A percentile compares a stretch with the other conserved stretches of the same genome.
Conservation (phyloP, 2,329 filamentous ascomycete species). For the Colletotrichum tofieldiae region DNA sequence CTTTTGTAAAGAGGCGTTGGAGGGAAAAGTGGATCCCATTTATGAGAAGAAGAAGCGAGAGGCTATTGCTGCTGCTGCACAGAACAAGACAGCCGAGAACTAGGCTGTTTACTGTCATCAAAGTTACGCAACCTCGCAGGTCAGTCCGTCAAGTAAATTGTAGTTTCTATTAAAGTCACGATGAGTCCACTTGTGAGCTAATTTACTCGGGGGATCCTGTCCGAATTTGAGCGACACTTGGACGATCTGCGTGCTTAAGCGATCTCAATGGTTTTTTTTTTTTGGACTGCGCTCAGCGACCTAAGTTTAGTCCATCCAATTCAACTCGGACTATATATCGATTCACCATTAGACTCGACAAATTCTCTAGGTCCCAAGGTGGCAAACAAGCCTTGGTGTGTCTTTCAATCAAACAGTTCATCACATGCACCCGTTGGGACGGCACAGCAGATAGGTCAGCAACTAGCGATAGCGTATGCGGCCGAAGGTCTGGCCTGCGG, state of each 20-base stretch:
- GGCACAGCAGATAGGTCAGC: too few species aligned
- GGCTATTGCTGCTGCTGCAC: constrained; percentile 6
- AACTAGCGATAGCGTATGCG: background rate
- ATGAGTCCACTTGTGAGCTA: constrained; percentile 4
- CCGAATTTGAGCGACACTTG: background rate
- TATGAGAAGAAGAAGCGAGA: constrained; percentile 24
- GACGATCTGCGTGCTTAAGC: background rate
- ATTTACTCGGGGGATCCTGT: background rate
- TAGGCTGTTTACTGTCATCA: background rate
- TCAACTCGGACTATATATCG: background rate
- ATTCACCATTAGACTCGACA: background rate
- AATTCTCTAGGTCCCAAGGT: too few species aligned
- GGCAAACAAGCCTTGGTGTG: background rate
- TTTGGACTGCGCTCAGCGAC: background rate
- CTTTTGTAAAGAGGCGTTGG: constrained; percentile 20
- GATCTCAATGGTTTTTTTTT: too few species aligned
- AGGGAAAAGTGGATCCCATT: constrained; percentile 9
- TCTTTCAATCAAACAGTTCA: background rate
- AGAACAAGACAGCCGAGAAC: background rate
- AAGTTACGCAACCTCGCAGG: background rate
- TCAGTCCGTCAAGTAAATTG: background rate
- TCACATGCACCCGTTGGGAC: background rate
- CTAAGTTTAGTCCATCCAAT: background rate
- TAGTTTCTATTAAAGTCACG: background rate
- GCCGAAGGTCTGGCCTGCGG: constrained; percentile 10